A percentile compares a stretch with the other conserved stretches of the same genome.
phyloP scores from a whole-genome alignment of 2,329 filamentous ascomycete genomes.

The Fusarium kyushuense region DNA sequence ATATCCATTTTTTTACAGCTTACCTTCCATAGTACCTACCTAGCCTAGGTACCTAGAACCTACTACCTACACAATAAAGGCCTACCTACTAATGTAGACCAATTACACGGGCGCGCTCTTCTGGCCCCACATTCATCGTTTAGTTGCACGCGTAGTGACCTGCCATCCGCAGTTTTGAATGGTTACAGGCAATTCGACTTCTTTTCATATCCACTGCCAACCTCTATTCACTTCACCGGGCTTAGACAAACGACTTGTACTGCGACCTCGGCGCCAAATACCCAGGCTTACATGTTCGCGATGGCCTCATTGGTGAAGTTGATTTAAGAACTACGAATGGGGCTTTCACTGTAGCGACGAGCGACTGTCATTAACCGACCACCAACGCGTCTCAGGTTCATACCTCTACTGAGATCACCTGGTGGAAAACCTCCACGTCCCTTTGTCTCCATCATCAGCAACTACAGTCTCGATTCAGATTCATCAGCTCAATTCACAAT shows the following conservation, averaged over 20 bases:
- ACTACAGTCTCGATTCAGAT: constrained; percentile 19
- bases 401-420: constrained; percentile 1
- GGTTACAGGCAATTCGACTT: constrained; percentile 2
- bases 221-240: neutral
- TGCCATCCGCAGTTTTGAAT: neutral
- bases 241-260: neutral
- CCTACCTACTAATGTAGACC: no score
- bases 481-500: constrained; percentile 9
- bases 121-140: neutral
- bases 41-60: no score
- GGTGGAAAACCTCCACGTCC: constrained; percentile 9
- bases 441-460: constrained; percentile 18
- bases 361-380: neutral
- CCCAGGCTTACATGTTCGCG: constrained; percentile 4
- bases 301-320: constrained; percentile 27
- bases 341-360: constrained; percentile 3
- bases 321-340: constrained; percentile 8
- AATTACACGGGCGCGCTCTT: neutral
- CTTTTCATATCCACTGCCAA: neutral
- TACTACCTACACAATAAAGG: no score
- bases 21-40: no score
- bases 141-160: neutral
- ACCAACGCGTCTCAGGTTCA: constrained; percentile 9
- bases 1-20: no score
- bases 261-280: constrained; percentile 11